Base-by-base conservation (phyloP, 2,329 filamentous ascomycete genomes). In the Emmonsiellopsis sp. region DNA sequence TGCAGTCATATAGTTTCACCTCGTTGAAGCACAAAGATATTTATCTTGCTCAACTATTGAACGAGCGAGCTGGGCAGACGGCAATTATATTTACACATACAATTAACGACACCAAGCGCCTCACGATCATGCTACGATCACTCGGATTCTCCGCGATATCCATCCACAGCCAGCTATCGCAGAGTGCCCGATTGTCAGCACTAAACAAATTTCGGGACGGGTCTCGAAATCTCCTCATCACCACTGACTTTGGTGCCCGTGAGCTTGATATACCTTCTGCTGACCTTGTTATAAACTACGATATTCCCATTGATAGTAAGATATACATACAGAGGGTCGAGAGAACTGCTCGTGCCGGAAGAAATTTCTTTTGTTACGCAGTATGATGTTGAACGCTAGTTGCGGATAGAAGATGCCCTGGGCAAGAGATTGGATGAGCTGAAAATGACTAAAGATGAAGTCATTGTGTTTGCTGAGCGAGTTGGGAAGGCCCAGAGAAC, bases 71-170 rank as follows among this genome's bases (percentile, higher is more conserved):
- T 11, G 93, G 92, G n/a, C 83, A 94, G 65, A 86, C 85, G 0
- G 84, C 82, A 55, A 94, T 98, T 64, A 81, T 97, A 59, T 98
- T 98, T 73, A 90, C 88, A 0, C 79, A 92, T 42, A 97, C 93
- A 0, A 88, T 97, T 43, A 87, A 88, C 69, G 92, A 97, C 67
- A 87, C 90, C 0, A 89, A 95, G 68, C 82, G 92, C 6, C 71
- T 96, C 33, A 84, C 91, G 21, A 87, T 95, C 63, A 72, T 98
- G n/a, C 79, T 96, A 2, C 83, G 92, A 46, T 80, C 85, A 0
- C 81, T 97, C 3, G 91, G 91, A 32, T 93, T 95, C 65, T 84
- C 86, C 40, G 92, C 91, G 3, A 93, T 97, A 55, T 92, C 92
- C 0, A 78, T 98, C 0, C 91, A 97, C 70, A 93, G 92, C 6